Evolutionary conservation across 306 rosid genomes (phyloP).

Genomic region (Acacia crassicarpa): DNA sequence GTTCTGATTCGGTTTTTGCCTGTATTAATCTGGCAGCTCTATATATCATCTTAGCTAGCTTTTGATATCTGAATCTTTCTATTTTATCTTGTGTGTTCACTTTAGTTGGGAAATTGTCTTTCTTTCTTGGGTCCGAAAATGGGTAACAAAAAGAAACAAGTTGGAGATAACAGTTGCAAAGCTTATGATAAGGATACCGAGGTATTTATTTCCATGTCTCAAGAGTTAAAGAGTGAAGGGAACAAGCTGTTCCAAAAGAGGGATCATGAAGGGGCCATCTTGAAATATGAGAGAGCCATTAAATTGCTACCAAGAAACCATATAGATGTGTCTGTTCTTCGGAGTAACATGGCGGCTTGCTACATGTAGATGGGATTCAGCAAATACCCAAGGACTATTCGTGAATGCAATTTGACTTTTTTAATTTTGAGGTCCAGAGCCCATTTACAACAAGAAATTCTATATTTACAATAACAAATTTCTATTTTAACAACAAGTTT

Average conservation of each 20-base stretch:
- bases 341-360: constrained; percentile 91
- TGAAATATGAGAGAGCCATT: constrained; percentile 80
- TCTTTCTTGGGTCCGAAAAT: constrained; percentile 36
- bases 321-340: constrained; percentile 73
- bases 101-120: constrained; percentile 18
- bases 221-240: constrained; percentile 82
- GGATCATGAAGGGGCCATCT: constrained; percentile 76
- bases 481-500: too few relatives aligned
- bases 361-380: constrained; percentile 92
- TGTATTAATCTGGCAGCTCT: too few relatives aligned
- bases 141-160: constrained; percentile 78
- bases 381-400: constrained; percentile 74
- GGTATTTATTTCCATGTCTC: constrained; percentile 64
- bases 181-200: constrained; percentile 57
- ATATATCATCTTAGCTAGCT: too few relatives aligned
- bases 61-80: constrained; percentile 28
- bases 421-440: too few relatives aligned
- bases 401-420: constrained; percentile 81
- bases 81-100: constrained; percentile 28
- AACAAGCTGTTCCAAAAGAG: constrained; percentile 82
- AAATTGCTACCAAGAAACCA: constrained; percentile 78
- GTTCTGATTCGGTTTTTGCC: not conserved
- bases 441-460: too few relatives aligned
- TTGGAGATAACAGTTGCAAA: constrained; percentile 43
- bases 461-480: too few relatives aligned